Conservation (phyloP, 2,329 filamentous ascomycete species). For the Rhexocercosporidium sp. region DNA sequence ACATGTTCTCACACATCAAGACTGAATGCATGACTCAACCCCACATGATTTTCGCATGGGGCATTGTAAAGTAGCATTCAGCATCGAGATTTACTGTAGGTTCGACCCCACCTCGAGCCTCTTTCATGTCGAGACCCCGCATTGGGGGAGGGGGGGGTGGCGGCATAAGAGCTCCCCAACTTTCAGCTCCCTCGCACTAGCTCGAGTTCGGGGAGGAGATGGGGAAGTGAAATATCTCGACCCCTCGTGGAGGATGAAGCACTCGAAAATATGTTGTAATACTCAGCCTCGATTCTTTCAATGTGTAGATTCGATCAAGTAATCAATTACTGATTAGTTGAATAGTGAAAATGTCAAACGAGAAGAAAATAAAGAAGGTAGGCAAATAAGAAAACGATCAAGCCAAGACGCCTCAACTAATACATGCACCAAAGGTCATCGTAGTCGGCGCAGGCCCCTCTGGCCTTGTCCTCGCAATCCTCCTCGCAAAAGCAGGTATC, state of each 20-base stretch:
- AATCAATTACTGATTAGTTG: neutral
- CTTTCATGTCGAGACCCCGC: neutral
- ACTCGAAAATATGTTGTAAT: neutral
- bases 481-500: slow-evolving; percentile 59
- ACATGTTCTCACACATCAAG: too few species aligned
- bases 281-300: neutral
- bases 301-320: neutral
- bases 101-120: slow-evolving; percentile 6
- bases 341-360: slow-evolving; percentile 8
- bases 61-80: neutral
- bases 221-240: neutral
- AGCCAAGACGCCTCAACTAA: neutral
- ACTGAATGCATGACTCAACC: neutral
- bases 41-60: neutral
- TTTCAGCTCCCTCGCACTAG: neutral
- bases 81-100: neutral
- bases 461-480: slow-evolving; percentile 53
- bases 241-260: neutral
- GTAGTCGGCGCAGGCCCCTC: slow-evolving; percentile 56
- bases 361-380: slow-evolving; percentile 14
- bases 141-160: neutral
- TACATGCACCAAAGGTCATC: slow-evolving; percentile 42
- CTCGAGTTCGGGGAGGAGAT: slow-evolving; percentile 2
- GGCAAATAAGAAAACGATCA: neutral
- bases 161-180: neutral